phyloP scores from a whole-genome alignment of 2,329 filamentous ascomycete genomes.

The Neonectria faginata region DNA sequence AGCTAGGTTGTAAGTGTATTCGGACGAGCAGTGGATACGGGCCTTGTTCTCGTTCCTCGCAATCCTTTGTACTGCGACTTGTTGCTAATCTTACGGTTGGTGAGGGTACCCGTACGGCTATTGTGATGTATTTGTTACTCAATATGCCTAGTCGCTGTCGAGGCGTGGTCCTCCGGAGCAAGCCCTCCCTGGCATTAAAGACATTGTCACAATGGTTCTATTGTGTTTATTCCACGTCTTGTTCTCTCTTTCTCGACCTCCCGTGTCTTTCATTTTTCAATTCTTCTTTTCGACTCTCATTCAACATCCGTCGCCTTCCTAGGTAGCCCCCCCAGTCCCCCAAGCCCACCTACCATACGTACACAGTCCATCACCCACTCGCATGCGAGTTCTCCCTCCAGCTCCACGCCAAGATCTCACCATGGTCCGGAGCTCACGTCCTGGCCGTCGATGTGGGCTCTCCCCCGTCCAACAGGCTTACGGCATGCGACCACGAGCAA shows the following conservation, averaged over 20 bases:
- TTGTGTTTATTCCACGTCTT: no score
- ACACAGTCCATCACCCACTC: no score
- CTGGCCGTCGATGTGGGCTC: neutral
- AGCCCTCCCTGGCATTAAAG: neutral
- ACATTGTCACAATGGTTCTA: neutral
- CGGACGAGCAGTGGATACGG: neutral
- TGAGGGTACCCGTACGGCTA: neutral
- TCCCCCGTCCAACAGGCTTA: conserved; percentile 23
- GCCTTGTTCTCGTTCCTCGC: neutral
- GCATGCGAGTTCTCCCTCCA: no score
- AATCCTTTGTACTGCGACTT: neutral
- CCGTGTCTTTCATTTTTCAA: neutral
- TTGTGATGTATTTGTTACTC: neutral
- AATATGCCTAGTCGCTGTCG: neutral
- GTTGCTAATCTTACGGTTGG: neutral
- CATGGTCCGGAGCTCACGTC: neutral
- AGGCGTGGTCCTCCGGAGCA: neutral
- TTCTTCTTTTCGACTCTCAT: neutral
- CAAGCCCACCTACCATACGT: no score
- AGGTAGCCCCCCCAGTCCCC: no score
- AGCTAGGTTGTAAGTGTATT: neutral
- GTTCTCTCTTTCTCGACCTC: neutral
- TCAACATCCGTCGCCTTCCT: neutral
- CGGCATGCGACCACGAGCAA: conserved; percentile 20
- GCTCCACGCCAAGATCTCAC: neutral